Percentiles rank a stretch among this genome's conserved stretches.
Conservation (phyloP, 108 stramenopile genomes). For the Fragilariopsis cylindrus region DNA sequence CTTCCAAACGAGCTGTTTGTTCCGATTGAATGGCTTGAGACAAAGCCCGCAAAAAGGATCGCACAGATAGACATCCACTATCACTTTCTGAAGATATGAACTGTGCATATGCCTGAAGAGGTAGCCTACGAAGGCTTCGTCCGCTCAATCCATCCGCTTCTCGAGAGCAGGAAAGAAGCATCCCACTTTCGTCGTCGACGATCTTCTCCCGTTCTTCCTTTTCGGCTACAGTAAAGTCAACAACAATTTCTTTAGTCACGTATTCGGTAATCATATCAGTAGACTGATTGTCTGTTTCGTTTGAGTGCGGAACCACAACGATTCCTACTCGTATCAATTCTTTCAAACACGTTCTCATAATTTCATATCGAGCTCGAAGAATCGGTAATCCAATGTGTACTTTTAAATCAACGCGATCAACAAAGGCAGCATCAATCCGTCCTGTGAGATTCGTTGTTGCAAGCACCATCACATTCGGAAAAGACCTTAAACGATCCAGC, state of each 20-base stretch:
- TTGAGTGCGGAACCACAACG: constrained; percentile 14
- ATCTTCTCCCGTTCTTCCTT: not conserved
- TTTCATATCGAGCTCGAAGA: constrained; percentile 56
- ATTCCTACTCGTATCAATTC: constrained; percentile 74
- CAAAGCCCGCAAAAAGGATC: constrained; percentile 32
- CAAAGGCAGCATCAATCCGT: constrained; percentile 80
- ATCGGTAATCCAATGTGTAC: constrained; percentile 61
- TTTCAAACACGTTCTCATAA: constrained; percentile 60
- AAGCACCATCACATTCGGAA: constrained; percentile 78
- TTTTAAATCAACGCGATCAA: constrained; percentile 82
- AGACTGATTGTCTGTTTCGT: not conserved
- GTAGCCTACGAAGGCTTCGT: constrained; percentile 49
- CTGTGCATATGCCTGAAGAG: constrained; percentile 52
- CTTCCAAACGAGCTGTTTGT: not conserved
- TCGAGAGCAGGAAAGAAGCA: constrained; percentile 32
- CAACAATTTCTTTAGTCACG: not conserved
- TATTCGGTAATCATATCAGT: not conserved
- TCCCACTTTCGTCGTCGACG: not conserved
- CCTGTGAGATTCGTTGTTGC: constrained; percentile 81
- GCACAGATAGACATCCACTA: constrained; percentile 1
- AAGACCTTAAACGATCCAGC: constrained; percentile 65
- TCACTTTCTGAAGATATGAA: constrained; percentile 5
- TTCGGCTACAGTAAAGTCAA: not conserved
- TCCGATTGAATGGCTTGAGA: constrained; percentile 16
- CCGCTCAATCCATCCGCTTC: constrained; percentile 52